These are phyloP conservation scores for Colletotrichum abscissum DNA, from an alignment of 2,329 filamentous ascomycete species.

Conservation along the genomic window DNA sequence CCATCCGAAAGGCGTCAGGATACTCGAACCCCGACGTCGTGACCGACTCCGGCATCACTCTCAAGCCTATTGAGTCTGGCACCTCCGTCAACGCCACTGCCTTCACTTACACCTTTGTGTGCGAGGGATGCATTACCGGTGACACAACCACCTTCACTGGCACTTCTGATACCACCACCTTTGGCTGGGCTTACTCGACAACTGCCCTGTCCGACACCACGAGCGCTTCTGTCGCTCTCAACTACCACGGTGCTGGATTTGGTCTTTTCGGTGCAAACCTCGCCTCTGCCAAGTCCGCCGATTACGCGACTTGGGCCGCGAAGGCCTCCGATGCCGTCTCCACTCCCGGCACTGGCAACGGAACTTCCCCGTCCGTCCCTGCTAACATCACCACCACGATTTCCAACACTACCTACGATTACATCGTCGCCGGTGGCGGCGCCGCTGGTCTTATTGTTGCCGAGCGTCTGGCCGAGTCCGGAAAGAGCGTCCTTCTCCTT, in stretches of 20 bases:
- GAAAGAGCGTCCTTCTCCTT: conserved; percentile 34
- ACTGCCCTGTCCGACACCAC: conserved; percentile 35
- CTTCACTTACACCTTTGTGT: conserved; percentile 61
- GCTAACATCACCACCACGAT: conserved; percentile 33
- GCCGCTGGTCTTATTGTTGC: conserved; percentile 35
- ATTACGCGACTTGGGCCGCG: conserved; percentile 38
- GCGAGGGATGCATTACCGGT: conserved; percentile 49
- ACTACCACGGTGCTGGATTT: conserved; percentile 38
- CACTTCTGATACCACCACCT: conserved; percentile 23
- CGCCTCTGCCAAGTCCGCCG: conserved; percentile 35
- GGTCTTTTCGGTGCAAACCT: conserved; percentile 38
- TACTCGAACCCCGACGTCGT: conserved; percentile 55
- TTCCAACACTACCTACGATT: conserved; percentile 35
- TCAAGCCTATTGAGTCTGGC: conserved; percentile 56
- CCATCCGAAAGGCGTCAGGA: conserved; percentile 41
- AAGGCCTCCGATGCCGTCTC: conserved; percentile 41
- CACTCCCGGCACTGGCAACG: conserved; percentile 21
- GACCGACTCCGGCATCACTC: conserved; percentile 46
- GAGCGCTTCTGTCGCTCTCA: conserved; percentile 35
- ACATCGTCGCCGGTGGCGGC: conserved; percentile 37
- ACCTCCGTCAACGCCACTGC: conserved; percentile 60
- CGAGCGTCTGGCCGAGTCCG: conserved; percentile 36
- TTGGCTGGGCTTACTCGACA: conserved; percentile 35
- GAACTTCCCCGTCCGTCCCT: conserved; percentile 13
- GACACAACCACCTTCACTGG: conserved; percentile 41